Percentiles rank a stretch among this genome's conserved stretches.
Evolutionary conservation across 2,329 filamentous ascomycete genomes (phyloP).

Genomic region (Aspergillus neoniger): DNA sequence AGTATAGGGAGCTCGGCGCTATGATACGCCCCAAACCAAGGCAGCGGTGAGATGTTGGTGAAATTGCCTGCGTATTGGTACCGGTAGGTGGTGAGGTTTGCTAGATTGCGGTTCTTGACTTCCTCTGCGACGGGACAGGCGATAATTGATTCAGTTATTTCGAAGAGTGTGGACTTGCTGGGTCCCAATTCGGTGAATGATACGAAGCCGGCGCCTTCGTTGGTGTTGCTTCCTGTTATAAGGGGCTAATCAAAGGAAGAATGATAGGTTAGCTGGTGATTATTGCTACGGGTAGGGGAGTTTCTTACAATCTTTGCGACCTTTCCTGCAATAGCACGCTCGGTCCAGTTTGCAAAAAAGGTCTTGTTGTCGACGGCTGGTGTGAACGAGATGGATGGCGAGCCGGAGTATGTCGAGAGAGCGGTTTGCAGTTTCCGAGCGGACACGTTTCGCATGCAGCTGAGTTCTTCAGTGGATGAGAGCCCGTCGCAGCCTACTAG

Average conservation of each 20-base stretch:
- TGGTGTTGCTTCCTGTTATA: conserved; percentile 7
- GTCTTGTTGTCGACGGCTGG: conserved; percentile 8
- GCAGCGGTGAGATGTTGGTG: conserved; percentile 9
- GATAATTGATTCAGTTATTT: conserved; percentile 1
- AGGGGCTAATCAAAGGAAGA: neutral
- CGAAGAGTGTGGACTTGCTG: neutral
- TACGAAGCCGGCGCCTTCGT: conserved; percentile 12
- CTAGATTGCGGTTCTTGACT: conserved; percentile 3
- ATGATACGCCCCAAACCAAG: conserved; percentile 12
- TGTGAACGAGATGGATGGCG: conserved; percentile 1
- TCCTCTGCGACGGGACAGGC: conserved; percentile 3
- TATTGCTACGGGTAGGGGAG: neutral
- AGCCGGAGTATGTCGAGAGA: neutral
- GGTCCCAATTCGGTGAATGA: neutral
- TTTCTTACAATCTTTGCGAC: neutral
- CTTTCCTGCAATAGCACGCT: neutral
- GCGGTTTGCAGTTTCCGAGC: neutral
- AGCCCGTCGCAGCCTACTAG: conserved; percentile 1
- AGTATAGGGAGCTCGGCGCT: conserved; percentile 5
- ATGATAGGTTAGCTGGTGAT: neutral
- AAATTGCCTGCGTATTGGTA: conserved; percentile 11
- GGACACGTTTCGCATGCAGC: neutral
- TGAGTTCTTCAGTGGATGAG: neutral
- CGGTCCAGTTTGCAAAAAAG: conserved; percentile 4
- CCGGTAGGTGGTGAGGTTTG: conserved; percentile 2